Conservation (phyloP, 352 stramenopile species). For the Plasmopara muralis region DNA sequence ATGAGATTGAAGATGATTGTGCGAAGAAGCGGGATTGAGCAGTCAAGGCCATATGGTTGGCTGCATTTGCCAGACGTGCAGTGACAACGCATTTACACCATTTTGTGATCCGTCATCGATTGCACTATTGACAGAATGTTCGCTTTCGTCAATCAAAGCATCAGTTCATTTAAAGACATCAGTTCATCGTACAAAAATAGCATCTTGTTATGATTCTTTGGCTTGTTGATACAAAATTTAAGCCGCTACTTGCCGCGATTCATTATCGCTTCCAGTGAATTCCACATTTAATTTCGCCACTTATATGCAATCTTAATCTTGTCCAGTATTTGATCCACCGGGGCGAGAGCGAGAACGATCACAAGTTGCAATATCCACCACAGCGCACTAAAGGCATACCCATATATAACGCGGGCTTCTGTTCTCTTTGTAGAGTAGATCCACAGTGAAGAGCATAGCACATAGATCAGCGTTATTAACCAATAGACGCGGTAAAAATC, state of each 20-base stretch:
- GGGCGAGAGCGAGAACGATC: slow-evolving; percentile 49
- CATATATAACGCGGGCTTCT: slow-evolving; percentile 39
- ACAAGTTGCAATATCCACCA: slow-evolving; percentile 52
- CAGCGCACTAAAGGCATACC: slow-evolving; percentile 39
- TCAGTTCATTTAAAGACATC: no score
- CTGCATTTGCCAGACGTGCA: no score
- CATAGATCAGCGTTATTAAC: slow-evolving; percentile 37
- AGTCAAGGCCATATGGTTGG: no score
- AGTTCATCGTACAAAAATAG: not conserved
- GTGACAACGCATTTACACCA: no score
- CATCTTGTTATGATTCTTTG: not conserved
- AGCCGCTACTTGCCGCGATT: no score
- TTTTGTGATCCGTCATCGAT: not conserved
- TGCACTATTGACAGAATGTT: not conserved
- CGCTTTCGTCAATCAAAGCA: not conserved
- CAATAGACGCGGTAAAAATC: slow-evolving; percentile 68
- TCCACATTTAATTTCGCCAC: slow-evolving; percentile 7
- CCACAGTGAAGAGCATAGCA: slow-evolving; percentile 38
- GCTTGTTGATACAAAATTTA: not conserved
- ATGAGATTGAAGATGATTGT: slow-evolving; percentile 3
- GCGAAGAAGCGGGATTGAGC: slow-evolving; percentile 6
- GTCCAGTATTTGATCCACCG: slow-evolving; percentile 41
- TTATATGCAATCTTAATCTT: slow-evolving; percentile 24
- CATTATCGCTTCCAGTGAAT: not conserved
- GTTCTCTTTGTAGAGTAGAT: slow-evolving; percentile 56